Percentiles rank a stretch among this genome's conserved stretches.
Evolutionary conservation across 352 stramenopile species (phyloP).

Genomic region (Globisporangium cystogenes): DNA sequence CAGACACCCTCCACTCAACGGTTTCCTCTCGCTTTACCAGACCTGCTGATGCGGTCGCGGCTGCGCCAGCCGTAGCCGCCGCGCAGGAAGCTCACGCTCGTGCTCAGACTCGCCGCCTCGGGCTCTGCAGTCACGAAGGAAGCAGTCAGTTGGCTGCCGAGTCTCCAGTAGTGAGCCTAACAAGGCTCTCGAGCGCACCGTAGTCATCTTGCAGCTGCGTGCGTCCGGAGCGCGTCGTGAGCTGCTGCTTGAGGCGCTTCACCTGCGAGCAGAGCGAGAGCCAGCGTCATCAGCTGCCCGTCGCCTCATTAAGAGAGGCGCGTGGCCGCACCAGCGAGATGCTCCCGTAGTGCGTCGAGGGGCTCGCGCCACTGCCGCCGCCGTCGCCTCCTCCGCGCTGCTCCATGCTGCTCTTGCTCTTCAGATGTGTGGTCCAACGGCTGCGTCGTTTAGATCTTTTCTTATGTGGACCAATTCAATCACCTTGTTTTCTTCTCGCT

Average conservation of each 20-base stretch:
- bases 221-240: background rate
- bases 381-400: conserved; percentile 6
- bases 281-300: too few species aligned
- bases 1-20: too few species aligned
- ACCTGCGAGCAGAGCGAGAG: conserved; percentile 4
- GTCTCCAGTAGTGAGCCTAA: too few species aligned
- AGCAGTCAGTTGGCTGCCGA: too few species aligned
- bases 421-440: background rate
- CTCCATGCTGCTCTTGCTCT: conserved; percentile 8
- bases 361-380: background rate
- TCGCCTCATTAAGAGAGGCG: too few species aligned
- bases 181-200: background rate
- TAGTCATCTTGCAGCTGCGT: conserved; percentile 1
- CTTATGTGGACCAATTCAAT: too few species aligned
- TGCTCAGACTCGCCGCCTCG: conserved; percentile 20
- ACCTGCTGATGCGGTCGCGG: conserved; percentile 41
- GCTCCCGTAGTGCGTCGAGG: conserved; percentile 23
- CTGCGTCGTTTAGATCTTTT: too few species aligned
- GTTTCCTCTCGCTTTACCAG: background rate
- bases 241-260: conserved; percentile 18
- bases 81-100: conserved; percentile 22
- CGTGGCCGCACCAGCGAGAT: conserved; percentile 27
- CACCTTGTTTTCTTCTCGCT: too few species aligned
- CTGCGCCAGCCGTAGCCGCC: conserved; percentile 21
- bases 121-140: conserved; percentile 17